Percentiles rank a stretch among this genome's conserved stretches.
Conservation (phyloP, 345 rosid species). For the Citrus cavaleriei region DNA sequence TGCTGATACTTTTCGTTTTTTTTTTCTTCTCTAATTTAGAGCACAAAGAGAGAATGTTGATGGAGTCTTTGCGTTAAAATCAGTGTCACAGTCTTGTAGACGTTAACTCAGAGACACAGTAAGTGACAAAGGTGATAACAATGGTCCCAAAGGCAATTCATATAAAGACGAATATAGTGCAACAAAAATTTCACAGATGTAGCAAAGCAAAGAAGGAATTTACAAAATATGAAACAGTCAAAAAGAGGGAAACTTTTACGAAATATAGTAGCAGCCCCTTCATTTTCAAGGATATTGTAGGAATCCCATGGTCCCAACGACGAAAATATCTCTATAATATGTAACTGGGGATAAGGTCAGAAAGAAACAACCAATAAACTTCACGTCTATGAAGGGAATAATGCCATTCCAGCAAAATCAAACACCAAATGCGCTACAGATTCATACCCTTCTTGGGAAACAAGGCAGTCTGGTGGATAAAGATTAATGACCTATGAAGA, state of each 20-base stretch:
- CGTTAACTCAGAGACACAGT: neutral
- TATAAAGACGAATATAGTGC: neutral
- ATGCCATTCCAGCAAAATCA: neutral
- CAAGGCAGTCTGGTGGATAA: neutral
- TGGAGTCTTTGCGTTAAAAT: neutral
- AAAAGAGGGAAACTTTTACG: neutral
- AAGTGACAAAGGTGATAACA: neutral
- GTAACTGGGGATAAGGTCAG: neutral
- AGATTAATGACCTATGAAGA: neutral
- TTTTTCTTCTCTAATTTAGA: too few species aligned
- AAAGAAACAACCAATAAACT: slow-evolving; percentile 8
- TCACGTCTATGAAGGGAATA: neutral
- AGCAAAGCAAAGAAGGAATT: neutral
- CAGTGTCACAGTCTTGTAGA: neutral
- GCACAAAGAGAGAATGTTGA: too few species aligned
- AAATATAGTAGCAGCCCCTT: neutral
- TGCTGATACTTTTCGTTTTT: too few species aligned
- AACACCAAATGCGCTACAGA: neutral
- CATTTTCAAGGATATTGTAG: neutral
- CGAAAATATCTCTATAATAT: neutral
- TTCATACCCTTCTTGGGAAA: neutral
- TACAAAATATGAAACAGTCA: too few species aligned
- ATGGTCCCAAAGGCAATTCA: neutral
- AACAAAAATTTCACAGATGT: neutral
- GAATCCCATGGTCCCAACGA: neutral